Evolutionary conservation across 2,329 filamentous ascomycete genomes (phyloP), one percentile per base, ranked within the genome.

Genomic region (Epicoccum nigrum): DNA sequence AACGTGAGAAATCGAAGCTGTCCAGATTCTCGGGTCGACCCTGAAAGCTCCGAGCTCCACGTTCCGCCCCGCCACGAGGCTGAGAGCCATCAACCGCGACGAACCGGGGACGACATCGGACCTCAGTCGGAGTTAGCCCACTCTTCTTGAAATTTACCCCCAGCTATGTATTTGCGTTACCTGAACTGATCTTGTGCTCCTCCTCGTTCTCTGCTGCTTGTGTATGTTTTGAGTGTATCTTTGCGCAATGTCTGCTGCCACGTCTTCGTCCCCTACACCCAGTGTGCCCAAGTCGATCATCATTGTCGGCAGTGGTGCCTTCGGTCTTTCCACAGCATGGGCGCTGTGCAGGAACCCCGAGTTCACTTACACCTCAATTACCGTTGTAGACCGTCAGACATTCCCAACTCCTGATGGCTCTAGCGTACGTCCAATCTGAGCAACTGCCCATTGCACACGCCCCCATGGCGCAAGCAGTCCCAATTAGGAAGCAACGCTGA

Each of bases 261-360:
- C 40, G 8, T 30, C 47, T 21, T 51, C 41, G 25, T 39, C 41
- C 27, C 21, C 45, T 13, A 15, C 38, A 4, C 33, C 43, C 33
- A 45, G 62, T 38, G 57, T 63, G 33, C 77, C 78, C 17, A 73
- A 74, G 15, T 77, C 76, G 7, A 68, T 81, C 45, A 67, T 81
- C 21, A 79, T 81, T 50, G 64, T 81, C 30, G 78, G 78, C 49
- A 77, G 79, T 21, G 81, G 81, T 39, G 80, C 82, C 35, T 83
- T 83, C 54, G 81, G 81, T 23, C 75, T 88, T 45, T 83, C 83
- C 7, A 88, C 86, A 17, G 89, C 91, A 43, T 84, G 86, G 58
- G 81, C 89, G 12, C 82, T 97, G 38, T 78, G 86, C 52, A 80
- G 81, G 58, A 84, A 87, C 28, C 76, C 84, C 30, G 63, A 67